Base-by-base conservation (phyloP, 805 yeast genomes). In the Candida michaelii region DNA sequence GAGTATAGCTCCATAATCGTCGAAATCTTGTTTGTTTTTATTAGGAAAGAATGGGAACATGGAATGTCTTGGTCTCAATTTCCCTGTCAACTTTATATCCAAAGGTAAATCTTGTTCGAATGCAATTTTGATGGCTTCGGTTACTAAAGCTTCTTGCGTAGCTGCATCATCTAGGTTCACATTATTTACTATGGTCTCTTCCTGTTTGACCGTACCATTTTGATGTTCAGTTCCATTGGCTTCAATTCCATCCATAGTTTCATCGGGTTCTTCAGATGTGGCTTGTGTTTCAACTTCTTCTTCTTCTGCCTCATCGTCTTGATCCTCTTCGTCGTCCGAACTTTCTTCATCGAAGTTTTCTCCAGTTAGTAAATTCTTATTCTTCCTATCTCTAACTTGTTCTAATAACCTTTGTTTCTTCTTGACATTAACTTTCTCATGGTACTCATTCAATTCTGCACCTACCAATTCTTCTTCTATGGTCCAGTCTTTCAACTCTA, bases 1-100 rank as follows among this genome's bases (percentile, higher is more conserved):
- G 15, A 90, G 81, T 1, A 82, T 64, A 43, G 80, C 83, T 23
- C 99, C 99, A 60, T 91, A 93, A 50, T 91, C 97, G 57, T 93
- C 98, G 36, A 74, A 66, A 50, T 85, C 79, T 17, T 76, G 66
- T 51, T 79, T 77, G 36, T 71, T 75, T 6, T 56, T 47, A 18
- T 50, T 49, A 1, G 77, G 74, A 29, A 78, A 66, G 51, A 69
- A 85, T 10, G 96, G 98, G 56, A 91, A 93, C 86, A 85, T 83
- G 33, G 74, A 71, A 73, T 77, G 60, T 70, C 73, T 62, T 56
- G 76, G 60, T 70, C 77, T 54, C 60, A 70, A 64, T 27, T 73
- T 70, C 36, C 55, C 53, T 5, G 69, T 68, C 23, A 69, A 53
- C 37, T 76, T 68, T 32, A 82, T 76, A 54, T 83, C 87, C 40